Evolutionary conservation across 495 filamentous ascomycete genomes (phyloP), one percentile per base, ranked within the genome.

Genomic region (Neurospora intermedia): DNA sequence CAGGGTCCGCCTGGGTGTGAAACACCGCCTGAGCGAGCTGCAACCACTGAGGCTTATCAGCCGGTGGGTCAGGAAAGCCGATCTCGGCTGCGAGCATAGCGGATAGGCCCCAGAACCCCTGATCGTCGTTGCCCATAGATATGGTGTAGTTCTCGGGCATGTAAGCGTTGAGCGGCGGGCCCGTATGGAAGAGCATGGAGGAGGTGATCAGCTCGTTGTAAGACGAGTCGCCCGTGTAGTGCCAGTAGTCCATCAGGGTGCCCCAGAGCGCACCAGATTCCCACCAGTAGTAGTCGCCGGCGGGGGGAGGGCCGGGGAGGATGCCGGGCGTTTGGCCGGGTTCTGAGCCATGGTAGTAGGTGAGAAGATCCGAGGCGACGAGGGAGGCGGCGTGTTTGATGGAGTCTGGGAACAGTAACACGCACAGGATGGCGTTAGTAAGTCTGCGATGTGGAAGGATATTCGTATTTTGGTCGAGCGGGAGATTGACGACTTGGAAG

Each of bases 91-190:
- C 92, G 18, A 89, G 85, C 77, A 95, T 89, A 39, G 89, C 88
- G 18, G 90, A 88, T 72, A 94, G 81, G 8, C 83, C 91, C 92
- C 92, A 95, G 77, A 93, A 92, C 11, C 89, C 89, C 80, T 93
- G 91, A 73, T 93, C 91, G 73, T 93, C 91, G 75, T 93, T 93
- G 59, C 91, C 91, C 70, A 91, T 83, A 0, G 89, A 88, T 70
- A 86, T 86, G 35, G 88, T 91, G 72, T 91, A 89, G 76, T 94
- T 93, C 3, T 81, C 80, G 23, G 89, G 87, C 81, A 91, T 90
- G 79, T 87, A 93, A 38, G 74, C 73, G 77, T 92, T 85, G 43
- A 86, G 79, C 70, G 88, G 81, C 3, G 81, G 79, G 27, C 89
- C 90, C 69, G 85, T 84, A 74, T 92, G 91, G 76, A 76, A 86